Conservation (phyloP, 495 filamentous ascomycete genomes). For the Talaromyces proteolyticus region DNA sequence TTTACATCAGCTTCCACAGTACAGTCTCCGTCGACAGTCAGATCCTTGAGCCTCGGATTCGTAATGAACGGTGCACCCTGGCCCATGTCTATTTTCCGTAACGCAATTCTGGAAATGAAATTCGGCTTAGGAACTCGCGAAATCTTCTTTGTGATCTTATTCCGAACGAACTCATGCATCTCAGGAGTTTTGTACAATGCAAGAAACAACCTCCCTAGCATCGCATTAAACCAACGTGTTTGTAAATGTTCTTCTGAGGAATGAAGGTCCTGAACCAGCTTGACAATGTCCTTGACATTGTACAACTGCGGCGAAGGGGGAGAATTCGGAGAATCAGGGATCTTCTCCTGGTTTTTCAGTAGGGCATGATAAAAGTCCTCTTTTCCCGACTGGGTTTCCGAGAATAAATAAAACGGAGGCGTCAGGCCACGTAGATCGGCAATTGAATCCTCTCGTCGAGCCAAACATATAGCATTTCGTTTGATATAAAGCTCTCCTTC, state of each 20-base stretch:
- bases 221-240: conserved; percentile 90
- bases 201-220: conserved; percentile 82
- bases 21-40: conserved; percentile 87
- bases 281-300: conserved; percentile 77
- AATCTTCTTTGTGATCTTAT: conserved; percentile 95
- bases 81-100: conserved; percentile 81
- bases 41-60: conserved; percentile 80
- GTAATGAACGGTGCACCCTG: conserved; percentile 83
- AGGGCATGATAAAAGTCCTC: conserved; percentile 97
- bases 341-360: conserved; percentile 73
- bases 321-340: conserved; percentile 44
- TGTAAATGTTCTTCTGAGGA: conserved; percentile 88
- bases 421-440: conserved; percentile 53
- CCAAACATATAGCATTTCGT: conserved; percentile 85
- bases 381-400: conserved; percentile 88
- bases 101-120: conserved; percentile 74
- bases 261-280: conserved; percentile 81
- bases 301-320: conserved; percentile 73
- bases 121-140: conserved; percentile 85
- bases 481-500: conserved; percentile 95
- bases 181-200: conserved; percentile 79
- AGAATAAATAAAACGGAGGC: conserved; percentile 90
- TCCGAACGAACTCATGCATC: conserved; percentile 68
- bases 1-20: conserved; percentile 78
- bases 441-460: conserved; percentile 57